These are phyloP conservation scores for Lipomyces yamadae DNA, from an alignment of 805 yeast species.

Conservation along the genomic window DNA sequence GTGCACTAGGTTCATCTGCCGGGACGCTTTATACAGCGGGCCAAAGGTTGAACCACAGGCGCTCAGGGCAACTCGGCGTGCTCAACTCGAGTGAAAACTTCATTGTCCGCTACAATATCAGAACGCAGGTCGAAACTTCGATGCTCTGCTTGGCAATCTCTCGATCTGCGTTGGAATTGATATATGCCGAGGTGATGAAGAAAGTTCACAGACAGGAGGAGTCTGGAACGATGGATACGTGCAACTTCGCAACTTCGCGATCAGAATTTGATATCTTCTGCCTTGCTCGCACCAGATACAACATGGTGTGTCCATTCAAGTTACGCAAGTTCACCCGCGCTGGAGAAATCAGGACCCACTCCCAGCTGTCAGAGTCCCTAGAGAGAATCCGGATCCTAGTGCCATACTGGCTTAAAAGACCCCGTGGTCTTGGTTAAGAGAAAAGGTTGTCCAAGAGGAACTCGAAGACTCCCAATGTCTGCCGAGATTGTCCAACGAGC, in stretches of 20 bases:
- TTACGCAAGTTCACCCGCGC: neutral
- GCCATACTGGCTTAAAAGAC: neutral
- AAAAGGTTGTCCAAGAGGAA: neutral
- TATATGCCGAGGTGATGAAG: constrained; percentile 4
- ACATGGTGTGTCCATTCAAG: neutral
- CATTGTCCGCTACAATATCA: neutral
- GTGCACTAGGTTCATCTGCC: too few species aligned
- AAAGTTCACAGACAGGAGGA: neutral
- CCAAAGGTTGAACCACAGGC: too few species aligned
- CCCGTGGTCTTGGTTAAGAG: neutral
- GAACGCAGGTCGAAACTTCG: neutral
- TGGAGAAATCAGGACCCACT: neutral
- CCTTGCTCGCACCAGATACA: neutral
- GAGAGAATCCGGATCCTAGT: neutral
- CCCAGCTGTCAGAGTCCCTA: neutral
- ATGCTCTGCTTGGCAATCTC: constrained; percentile 3
- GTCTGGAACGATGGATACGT: neutral
- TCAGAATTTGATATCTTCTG: neutral
- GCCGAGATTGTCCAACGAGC: neutral
- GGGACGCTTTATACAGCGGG: too few species aligned
- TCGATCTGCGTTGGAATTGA: constrained; percentile 2
- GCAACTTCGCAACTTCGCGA: neutral
- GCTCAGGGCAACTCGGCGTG: too few species aligned
- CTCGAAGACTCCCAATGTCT: neutral
- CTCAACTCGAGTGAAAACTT: too few species aligned